These are phyloP conservation scores for Fragilaria crotonensis DNA, from an alignment of 108 stramenopile species.

Conservation along the genomic window DNA sequence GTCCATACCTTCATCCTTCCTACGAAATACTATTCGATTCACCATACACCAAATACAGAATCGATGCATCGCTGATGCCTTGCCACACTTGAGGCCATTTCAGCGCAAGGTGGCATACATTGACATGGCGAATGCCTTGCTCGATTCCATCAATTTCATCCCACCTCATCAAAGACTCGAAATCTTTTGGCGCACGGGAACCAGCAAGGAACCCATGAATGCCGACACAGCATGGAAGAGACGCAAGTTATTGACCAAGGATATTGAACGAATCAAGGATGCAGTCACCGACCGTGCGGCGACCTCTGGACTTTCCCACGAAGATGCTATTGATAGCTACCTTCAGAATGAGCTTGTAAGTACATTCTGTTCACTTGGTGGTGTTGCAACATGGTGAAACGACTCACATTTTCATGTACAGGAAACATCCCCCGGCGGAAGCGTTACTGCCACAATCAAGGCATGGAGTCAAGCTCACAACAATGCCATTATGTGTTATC, in stretches of 20 bases:
- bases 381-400: too few species aligned
- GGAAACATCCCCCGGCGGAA: slow-evolving; percentile 1
- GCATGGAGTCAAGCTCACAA: slow-evolving; percentile 37
- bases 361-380: not conserved
- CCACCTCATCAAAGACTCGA: slow-evolving; percentile 29
- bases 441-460: not conserved
- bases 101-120: slow-evolving; percentile 46
- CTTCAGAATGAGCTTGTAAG: slow-evolving; percentile 29
- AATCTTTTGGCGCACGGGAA: slow-evolving; percentile 55
- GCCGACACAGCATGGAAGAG: slow-evolving; percentile 44
- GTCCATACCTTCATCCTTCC: slow-evolving; percentile 1
- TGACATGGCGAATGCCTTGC: slow-evolving; percentile 34
- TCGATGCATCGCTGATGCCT: slow-evolving; percentile 17
- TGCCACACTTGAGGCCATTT: slow-evolving; percentile 37
- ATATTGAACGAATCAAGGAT: slow-evolving; percentile 23
- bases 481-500: slow-evolving; percentile 42
- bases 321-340: slow-evolving; percentile 25
- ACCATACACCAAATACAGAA: too few species aligned
- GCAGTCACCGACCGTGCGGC: slow-evolving; percentile 20
- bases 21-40: too few species aligned
- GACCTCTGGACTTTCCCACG: slow-evolving; percentile 19
- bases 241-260: slow-evolving; percentile 27
- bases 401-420: too few species aligned
- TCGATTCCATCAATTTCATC: slow-evolving; percentile 25
- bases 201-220: slow-evolving; percentile 37